A percentile compares a stretch with the other conserved stretches of the same genome.
phyloP scores from a whole-genome alignment of 495 filamentous ascomycete species.

The Penicillium crystallinum region DNA sequence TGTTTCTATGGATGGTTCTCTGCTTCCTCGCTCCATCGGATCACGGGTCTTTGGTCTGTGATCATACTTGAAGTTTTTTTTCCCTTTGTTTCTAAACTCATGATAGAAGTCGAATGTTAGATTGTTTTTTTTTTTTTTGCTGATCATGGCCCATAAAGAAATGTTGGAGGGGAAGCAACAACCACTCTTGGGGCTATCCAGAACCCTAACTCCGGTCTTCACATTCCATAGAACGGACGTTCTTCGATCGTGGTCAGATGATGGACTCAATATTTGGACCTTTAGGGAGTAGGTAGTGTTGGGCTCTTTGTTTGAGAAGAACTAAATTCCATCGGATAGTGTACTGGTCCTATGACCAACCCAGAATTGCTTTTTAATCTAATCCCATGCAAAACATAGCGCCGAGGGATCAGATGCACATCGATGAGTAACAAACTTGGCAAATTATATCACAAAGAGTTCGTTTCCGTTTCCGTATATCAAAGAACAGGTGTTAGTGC shows the following conservation, averaged over 20 bases:
- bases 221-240: not conserved
- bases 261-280: not conserved
- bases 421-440: not conserved
- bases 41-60: not conserved
- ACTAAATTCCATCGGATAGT: not conserved
- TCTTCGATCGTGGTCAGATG: too few species aligned
- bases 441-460: not conserved
- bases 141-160: too few species aligned
- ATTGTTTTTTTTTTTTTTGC: not conserved
- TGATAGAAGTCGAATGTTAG: not conserved
- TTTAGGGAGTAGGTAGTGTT: too few species aligned
- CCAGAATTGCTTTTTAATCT: not conserved
- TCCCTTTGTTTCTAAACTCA: not conserved
- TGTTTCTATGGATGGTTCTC: not conserved
- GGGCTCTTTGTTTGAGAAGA: not conserved
- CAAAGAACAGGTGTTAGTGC: not conserved
- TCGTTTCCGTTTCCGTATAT: not conserved
- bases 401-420: not conserved
- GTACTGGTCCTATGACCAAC: not conserved
- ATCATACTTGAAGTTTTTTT: too few species aligned
- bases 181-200: not conserved
- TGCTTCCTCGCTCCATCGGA: not conserved
- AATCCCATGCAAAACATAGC: not conserved
- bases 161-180: too few species aligned
- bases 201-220: not conserved